phyloP scores from a whole-genome alignment of 164 flowering plant species.

The Hamamelis virginiana region DNA sequence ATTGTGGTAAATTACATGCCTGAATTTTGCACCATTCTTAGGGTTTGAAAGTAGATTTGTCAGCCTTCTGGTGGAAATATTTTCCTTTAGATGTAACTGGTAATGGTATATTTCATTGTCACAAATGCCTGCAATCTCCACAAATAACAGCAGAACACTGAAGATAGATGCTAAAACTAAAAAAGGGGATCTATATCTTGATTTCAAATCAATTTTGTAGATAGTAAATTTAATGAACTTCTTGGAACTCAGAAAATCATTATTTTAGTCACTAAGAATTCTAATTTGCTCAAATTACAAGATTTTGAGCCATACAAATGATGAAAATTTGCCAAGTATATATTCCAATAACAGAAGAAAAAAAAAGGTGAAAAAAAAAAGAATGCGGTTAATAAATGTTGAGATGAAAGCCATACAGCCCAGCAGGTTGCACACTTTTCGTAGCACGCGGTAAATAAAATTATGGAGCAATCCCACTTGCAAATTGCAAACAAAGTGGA shows the following conservation, averaged over 20 bases:
- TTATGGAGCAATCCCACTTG: not conserved
- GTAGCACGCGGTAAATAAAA: not conserved
- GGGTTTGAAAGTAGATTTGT: slow-evolving; percentile 48
- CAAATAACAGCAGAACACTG: not conserved
- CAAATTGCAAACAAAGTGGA: not conserved
- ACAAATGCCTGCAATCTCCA: slow-evolving; percentile 39
- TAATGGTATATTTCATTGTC: slow-evolving; percentile 56
- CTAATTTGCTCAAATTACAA: not conserved
- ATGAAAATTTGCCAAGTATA: not conserved
- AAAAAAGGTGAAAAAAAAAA: too few species aligned
- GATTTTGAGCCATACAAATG: not conserved
- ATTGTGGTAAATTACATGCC: slow-evolving; percentile 32
- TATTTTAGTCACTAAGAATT: not conserved
- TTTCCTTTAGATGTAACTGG: slow-evolving; percentile 48
- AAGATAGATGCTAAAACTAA: not conserved
- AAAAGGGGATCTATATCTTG: not conserved
- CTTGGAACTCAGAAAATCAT: not conserved
- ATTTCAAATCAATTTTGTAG: not conserved
- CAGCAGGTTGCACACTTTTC: not conserved
- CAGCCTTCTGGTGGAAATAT: slow-evolving; percentile 39
- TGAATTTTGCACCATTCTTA: slow-evolving; percentile 62
- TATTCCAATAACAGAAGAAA: not conserved
- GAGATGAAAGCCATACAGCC: not conserved
- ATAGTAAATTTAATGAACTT: not conserved
- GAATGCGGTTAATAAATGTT: not conserved